A percentile compares a stretch with the other conserved stretches of the same genome.
These are phyloP conservation scores for Penicillium ochrochloron DNA, from an alignment of 495 filamentous ascomycete genomes.

Conservation along the genomic window DNA sequence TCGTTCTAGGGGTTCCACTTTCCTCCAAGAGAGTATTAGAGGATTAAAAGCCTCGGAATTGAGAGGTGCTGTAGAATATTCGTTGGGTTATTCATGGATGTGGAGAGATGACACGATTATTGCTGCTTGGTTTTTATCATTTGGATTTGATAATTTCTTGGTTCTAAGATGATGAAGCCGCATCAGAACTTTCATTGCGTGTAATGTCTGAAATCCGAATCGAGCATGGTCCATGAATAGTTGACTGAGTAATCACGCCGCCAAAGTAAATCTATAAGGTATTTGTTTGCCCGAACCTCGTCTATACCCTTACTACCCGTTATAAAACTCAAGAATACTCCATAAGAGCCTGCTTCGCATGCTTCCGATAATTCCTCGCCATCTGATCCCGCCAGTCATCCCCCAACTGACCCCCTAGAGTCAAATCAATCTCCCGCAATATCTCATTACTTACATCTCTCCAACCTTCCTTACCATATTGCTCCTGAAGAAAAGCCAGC, in stretches of 20 bases:
- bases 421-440: slow-evolving; percentile 22
- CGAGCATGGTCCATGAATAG: neutral
- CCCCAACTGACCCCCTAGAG: slow-evolving; percentile 12
- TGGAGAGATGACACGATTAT: too few relatives aligned
- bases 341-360: neutral
- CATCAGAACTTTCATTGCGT: neutral
- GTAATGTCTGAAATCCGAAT: neutral
- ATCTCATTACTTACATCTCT: slow-evolving; percentile 26
- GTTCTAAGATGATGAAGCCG: neutral
- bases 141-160: too few relatives aligned
- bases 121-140: too few relatives aligned
- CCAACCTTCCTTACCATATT: slow-evolving; percentile 2
- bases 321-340: slow-evolving; percentile 2
- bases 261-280: neutral
- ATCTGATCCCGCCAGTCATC: slow-evolving; percentile 26
- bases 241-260: neutral
- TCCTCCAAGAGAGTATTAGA: neutral
- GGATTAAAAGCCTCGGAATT: neutral
- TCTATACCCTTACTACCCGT: neutral
- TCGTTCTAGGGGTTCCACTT: neutral
- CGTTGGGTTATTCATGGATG: too few relatives aligned
- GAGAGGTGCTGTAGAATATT: too few relatives aligned
- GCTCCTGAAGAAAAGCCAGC: slow-evolving; percentile 1
- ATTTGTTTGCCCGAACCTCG: neutral
- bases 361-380: slow-evolving; percentile 11